Conservation (phyloP, 1,139 yeast genomes). For the Hansenula sp. region DNA sequence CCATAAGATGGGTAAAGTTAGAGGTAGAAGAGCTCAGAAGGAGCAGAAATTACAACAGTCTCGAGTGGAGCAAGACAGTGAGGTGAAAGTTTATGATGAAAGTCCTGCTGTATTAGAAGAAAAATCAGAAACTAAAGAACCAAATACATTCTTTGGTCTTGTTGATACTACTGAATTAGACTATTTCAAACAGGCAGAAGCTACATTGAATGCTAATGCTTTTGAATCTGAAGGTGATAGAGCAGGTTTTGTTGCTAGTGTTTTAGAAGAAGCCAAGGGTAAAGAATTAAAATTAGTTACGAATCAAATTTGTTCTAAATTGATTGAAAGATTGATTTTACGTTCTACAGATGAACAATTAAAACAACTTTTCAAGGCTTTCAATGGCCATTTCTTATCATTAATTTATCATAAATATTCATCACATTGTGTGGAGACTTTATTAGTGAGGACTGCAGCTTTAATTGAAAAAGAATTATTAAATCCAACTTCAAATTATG, state of each 20-base stretch:
- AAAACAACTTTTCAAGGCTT: slow-evolving; percentile 58
- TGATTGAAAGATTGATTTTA: slow-evolving; percentile 81
- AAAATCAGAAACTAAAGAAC: slow-evolving; percentile 12
- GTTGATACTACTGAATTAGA: slow-evolving; percentile 82
- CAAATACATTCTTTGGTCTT: slow-evolving; percentile 72
- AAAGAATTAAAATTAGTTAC: slow-evolving; percentile 91
- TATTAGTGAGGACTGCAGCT: slow-evolving; percentile 72
- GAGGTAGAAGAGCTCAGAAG: slow-evolving; percentile 68
- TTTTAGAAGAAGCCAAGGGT: slow-evolving; percentile 82
- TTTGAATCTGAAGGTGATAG: slow-evolving; percentile 75
- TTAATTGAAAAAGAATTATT: slow-evolving; percentile 66
- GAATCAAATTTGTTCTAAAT: slow-evolving; percentile 89
- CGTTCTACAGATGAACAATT: slow-evolving; percentile 62
- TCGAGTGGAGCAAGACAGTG: slow-evolving; percentile 1
- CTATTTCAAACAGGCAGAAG: slow-evolving; percentile 89
- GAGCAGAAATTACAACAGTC: slow-evolving; percentile 20
- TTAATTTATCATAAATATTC: slow-evolving; percentile 85
- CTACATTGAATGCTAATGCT: slow-evolving; percentile 75
- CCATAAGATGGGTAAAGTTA: slow-evolving; percentile 34
- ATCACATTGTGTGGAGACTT: slow-evolving; percentile 89
- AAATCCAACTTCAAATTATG: slow-evolving; percentile 30
- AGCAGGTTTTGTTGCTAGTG: slow-evolving; percentile 65
- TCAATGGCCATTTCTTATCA: slow-evolving; percentile 69
- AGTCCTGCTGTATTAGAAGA: slow-evolving; percentile 4
- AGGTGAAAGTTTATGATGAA: slow-evolving; percentile 8